Percentiles rank a stretch among this genome's conserved stretches.
These are phyloP conservation scores for Dicorynia guianensis DNA, from an alignment of 306 rosid genomes.

Conservation along the genomic window DNA sequence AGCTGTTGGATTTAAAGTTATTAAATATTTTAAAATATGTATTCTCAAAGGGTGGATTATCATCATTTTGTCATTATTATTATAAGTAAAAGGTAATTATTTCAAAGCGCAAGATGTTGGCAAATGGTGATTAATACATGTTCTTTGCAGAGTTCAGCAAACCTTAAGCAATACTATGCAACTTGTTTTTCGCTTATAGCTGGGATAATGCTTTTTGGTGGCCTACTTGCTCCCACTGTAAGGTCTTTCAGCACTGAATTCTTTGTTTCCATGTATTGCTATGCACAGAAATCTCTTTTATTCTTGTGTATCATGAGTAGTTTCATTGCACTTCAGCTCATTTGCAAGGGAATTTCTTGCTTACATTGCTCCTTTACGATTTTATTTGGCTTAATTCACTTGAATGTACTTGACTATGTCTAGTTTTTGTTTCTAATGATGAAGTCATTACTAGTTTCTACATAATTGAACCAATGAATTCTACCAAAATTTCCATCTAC, in stretches of 20 bases:
- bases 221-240: constrained; percentile 94
- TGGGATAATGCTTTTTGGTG: constrained; percentile 87
- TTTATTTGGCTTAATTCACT: constrained; percentile 25
- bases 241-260: constrained; percentile 42
- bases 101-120: constrained; percentile 17
- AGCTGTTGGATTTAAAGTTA: constrained; percentile 38
- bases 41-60: constrained; percentile 6
- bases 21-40: constrained; percentile 21
- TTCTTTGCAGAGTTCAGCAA: constrained; percentile 81
- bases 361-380: constrained; percentile 1
- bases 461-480: too few species aligned
- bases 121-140: constrained; percentile 33
- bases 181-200: constrained; percentile 84
- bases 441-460: too few species aligned
- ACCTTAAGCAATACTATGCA: constrained; percentile 89
- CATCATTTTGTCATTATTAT: constrained; percentile 16
- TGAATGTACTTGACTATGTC: constrained; percentile 8
- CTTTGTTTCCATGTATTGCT: constrained; percentile 19
- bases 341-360: constrained; percentile 22
- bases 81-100: constrained; percentile 18
- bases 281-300: background rate
- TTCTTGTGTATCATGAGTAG: background rate
- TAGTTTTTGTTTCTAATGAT: constrained; percentile 1
- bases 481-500: too few species aligned
- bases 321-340: background rate